phyloP scores from a whole-genome alignment of 441 rosid species.

The Hypseocharis bilobata region DNA sequence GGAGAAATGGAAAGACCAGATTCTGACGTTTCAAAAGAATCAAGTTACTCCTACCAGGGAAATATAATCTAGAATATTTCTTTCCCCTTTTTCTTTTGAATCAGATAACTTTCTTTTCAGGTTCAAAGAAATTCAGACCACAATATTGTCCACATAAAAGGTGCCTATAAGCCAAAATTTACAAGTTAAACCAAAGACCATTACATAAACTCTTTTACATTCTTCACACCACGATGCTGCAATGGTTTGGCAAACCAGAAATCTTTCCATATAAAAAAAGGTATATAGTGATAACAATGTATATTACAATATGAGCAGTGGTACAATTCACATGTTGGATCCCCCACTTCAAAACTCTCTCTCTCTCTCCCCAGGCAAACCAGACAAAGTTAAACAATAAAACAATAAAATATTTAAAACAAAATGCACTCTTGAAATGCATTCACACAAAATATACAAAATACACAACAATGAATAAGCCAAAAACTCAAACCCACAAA shows the following conservation, averaged over 20 bases:
- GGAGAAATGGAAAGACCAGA: too few species aligned
- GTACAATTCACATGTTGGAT: neutral
- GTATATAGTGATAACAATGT: neutral
- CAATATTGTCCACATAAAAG: too few species aligned
- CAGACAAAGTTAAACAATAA: neutral
- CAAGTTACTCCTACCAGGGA: too few species aligned
- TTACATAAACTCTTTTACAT: too few species aligned
- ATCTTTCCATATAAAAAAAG: neutral
- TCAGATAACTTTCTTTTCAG: too few species aligned
- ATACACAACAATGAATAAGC: constrained; percentile 30
- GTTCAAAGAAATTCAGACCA: too few species aligned
- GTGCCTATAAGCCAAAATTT: too few species aligned
- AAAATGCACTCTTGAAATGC: constrained; percentile 19
- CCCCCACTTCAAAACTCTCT: neutral
- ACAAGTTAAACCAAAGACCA: too few species aligned
- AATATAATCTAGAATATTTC: too few species aligned
- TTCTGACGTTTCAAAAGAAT: too few species aligned
- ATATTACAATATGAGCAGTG: neutral
- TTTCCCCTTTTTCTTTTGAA: too few species aligned
- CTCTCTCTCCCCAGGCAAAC: neutral
- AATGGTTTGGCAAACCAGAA: neutral
- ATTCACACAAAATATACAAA: constrained; percentile 52
- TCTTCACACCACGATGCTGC: too few species aligned
- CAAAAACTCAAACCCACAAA: constrained; percentile 17
- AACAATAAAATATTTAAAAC: neutral